Percentiles rank a stretch among this genome's conserved stretches.
phyloP scores from a whole-genome alignment of 345 rosid genomes.

The Populus ilicifolia region DNA sequence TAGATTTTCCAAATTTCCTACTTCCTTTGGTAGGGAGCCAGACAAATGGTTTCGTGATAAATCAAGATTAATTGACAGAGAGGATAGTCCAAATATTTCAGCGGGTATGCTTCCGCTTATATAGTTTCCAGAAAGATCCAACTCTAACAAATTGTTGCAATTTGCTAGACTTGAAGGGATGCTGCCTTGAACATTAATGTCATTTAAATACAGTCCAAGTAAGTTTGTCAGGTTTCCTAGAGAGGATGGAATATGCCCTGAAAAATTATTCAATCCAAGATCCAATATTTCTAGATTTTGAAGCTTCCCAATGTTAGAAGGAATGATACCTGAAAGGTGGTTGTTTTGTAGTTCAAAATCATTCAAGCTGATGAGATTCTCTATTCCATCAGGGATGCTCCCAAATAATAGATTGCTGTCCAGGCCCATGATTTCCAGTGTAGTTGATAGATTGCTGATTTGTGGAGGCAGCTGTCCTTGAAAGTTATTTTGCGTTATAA shows the following conservation, averaged over 20 bases:
- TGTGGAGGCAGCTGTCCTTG: background rate
- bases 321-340: conserved; percentile 3
- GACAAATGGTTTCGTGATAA: background rate
- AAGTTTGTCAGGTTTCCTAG: conserved; percentile 1
- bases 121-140: background rate
- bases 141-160: background rate
- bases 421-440: background rate
- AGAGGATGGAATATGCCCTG: conserved; percentile 1
- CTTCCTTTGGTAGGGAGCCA: background rate
- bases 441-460: background rate
- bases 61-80: background rate
- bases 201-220: background rate
- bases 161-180: conserved; percentile 8
- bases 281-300: background rate
- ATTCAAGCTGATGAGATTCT: background rate
- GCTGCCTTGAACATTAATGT: background rate
- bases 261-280: background rate
- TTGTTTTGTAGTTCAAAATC: background rate
- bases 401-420: background rate
- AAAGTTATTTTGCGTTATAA: background rate
- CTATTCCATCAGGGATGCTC: conserved; percentile 6
- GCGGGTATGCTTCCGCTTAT: conserved; percentile 3
- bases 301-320: conserved; percentile 1
- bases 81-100: background rate
- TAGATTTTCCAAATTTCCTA: background rate